These are phyloP conservation scores for Lagerstroemia speciosa DNA, from an alignment of 345 rosid genomes.

Conservation along the genomic window DNA sequence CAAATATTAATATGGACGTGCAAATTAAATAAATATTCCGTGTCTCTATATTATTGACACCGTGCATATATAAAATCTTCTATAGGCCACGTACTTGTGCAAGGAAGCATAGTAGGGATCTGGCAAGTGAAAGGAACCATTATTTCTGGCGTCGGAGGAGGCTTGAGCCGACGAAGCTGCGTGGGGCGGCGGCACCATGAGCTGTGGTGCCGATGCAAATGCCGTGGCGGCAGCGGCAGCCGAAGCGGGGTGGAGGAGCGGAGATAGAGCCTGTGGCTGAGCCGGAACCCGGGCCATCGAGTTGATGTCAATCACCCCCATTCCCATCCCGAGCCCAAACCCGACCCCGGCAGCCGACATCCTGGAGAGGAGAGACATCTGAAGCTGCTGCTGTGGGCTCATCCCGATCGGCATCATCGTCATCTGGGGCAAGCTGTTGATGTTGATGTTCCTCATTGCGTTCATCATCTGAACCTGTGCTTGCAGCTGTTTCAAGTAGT, in stretches of 20 bases:
- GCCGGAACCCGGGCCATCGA: neutral
- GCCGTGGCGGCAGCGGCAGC: conserved; percentile 1
- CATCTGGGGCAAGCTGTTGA: conserved; percentile 49
- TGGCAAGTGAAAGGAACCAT: conserved; percentile 11
- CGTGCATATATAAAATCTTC: no score
- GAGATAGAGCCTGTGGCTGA: conserved; percentile 10
- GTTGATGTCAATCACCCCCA: conserved; percentile 22
- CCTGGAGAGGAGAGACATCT: conserved; percentile 45
- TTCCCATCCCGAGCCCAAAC: conserved; percentile 31
- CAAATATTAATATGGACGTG: no score
- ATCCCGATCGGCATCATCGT: conserved; percentile 30
- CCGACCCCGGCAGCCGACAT: conserved; percentile 32
- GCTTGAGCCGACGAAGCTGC: conserved; percentile 5
- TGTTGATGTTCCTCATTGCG: conserved; percentile 44
- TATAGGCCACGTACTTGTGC: conserved; percentile 41
- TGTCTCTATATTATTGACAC: no score
- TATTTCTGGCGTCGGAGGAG: neutral
- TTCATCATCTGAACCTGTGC: conserved; percentile 74
- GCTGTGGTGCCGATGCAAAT: conserved; percentile 22
- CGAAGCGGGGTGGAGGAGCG: conserved; percentile 13
- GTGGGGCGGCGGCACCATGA: conserved; percentile 12
- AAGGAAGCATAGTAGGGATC: conserved; percentile 44
- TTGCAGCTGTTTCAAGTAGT: conserved; percentile 79
- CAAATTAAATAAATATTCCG: no score
- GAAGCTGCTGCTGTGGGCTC: conserved; percentile 31